These are phyloP conservation scores for Rutidosis leptorrhynchoides DNA, from an alignment of 129 eudicot species.

Conservation along the genomic window DNA sequence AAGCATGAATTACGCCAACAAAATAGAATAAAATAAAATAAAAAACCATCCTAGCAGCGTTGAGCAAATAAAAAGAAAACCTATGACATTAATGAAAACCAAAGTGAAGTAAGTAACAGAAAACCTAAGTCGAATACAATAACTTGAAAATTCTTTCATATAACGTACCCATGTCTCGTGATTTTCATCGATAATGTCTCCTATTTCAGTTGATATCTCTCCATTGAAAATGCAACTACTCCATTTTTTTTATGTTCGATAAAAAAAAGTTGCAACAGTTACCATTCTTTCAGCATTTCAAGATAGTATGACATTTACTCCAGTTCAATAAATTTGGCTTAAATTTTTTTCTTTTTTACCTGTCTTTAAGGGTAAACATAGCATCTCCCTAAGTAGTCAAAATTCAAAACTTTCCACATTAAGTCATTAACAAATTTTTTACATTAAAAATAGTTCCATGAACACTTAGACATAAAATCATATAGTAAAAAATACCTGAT, in stretches of 20 bases:
- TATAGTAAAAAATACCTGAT: not conserved
- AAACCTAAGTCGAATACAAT: too few species aligned
- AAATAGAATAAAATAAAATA: too few species aligned
- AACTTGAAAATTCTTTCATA: not conserved
- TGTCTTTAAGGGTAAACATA: not conserved
- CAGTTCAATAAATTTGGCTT: not conserved
- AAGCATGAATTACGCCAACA: not conserved
- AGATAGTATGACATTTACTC: constrained; percentile 10
- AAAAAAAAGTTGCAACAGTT: not conserved
- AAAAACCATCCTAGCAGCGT: not conserved
- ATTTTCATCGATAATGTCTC: not conserved
- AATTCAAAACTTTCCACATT: constrained; percentile 8
- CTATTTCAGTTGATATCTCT: too few species aligned
- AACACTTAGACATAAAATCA: not conserved
- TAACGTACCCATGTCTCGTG: not conserved
- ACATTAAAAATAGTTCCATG: not conserved
- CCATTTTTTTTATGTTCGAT: too few species aligned
- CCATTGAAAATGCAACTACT: too few species aligned
- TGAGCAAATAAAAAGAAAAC: not conserved
- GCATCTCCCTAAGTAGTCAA: not conserved
- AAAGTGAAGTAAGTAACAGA: not conserved
- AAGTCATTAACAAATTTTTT: not conserved
- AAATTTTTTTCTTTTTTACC: not conserved
- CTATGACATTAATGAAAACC: not conserved
- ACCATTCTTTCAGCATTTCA: too few species aligned